Evolutionary conservation across 176 grass and related monocot species (phyloP), one percentile per base, ranked within the genome.

Genomic region (Urochloa ruziziensis): DNA sequence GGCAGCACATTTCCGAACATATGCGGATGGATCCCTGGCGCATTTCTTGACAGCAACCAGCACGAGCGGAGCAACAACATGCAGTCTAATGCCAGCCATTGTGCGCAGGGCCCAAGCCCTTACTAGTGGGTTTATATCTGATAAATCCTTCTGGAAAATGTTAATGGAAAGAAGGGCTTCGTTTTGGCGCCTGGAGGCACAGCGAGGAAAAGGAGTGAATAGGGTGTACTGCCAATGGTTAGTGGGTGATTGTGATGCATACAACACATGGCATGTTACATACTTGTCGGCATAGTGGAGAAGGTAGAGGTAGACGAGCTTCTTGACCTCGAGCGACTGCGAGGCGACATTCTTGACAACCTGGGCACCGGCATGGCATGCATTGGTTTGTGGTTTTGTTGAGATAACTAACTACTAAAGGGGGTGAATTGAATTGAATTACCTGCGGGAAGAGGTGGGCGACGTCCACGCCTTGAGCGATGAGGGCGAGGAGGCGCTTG

Each of bases 201-300:
- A 74, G 30, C 16, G 25, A 44, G 36, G 49, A 19, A 19, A 51
- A 51, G 17, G 19, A 84, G 42, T 12, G 67, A n/a, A n/a, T n/a
- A n/a, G n/a, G n/a, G n/a, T n/a, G n/a, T n/a, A n/a, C n/a, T n/a
- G n/a, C n/a, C n/a, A n/a, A n/a, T n/a, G n/a, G n/a, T n/a, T n/a
- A n/a, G n/a, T n/a, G n/a, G n/a, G n/a, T n/a, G n/a, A n/a, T n/a
- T n/a, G n/a, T 10, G 52, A 9, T 53, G 52, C 6, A 54, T 0
- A 9, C 27, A 51, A 6, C 53, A 19, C 21, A 58, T 72, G 44
- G 52, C 87, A 24, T 49, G 15, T 56, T 56, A 56, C 53, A n/a
- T 94, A 98, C 96, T 95, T 95, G 66, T 98, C 93, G 5, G 96
- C 96, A 67, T 98, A 98, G 84, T 98, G 96, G 57, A 98, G 96